Evolutionary conservation across 2,329 filamentous ascomycete species (phyloP).

Genomic region (Knufia petricola): DNA sequence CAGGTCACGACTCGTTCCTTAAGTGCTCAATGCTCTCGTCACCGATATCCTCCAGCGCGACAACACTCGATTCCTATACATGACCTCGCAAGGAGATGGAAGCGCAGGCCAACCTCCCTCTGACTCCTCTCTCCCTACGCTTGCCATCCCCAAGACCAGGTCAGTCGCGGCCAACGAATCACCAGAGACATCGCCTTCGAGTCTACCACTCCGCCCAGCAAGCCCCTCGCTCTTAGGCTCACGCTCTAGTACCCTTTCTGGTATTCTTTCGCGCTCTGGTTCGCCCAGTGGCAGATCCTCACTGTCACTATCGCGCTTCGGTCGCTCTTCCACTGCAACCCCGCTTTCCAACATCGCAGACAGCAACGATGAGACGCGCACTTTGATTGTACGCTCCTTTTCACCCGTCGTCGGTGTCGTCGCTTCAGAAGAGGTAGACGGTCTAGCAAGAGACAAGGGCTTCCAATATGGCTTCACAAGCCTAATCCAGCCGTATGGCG

Average conservation of each 20-base stretch:
- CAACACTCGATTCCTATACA: constrained; percentile 10
- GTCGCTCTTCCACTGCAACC: constrained; percentile 36
- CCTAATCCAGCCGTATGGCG: constrained; percentile 81
- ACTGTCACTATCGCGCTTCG: constrained; percentile 43
- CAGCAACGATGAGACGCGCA: constrained; percentile 47
- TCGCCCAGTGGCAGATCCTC: constrained; percentile 55
- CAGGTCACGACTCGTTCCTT: background rate
- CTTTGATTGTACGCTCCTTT: constrained; percentile 71
- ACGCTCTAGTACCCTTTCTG: constrained; percentile 53
- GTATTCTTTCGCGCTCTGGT: constrained; percentile 56
- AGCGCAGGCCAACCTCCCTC: constrained; percentile 15
- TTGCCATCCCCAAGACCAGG: constrained; percentile 52
- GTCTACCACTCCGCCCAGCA: constrained; percentile 47
- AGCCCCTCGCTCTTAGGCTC: constrained; percentile 50
- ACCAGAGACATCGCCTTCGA: constrained; percentile 44
- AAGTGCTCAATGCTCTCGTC: constrained; percentile 5
- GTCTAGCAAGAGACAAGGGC: constrained; percentile 71
- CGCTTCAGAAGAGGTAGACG: constrained; percentile 76
- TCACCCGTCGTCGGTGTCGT: constrained; percentile 82
- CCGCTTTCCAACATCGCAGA: constrained; percentile 45
- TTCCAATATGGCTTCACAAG: constrained; percentile 74
- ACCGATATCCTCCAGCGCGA: background rate
- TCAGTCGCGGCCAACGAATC: constrained; percentile 42
- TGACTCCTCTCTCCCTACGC: constrained; percentile 46
- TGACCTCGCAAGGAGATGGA: constrained; percentile 23